Evolutionary conservation across 208 protist genomes (phyloP).

Genomic region (Vickermania ingenoplastis): DNA sequence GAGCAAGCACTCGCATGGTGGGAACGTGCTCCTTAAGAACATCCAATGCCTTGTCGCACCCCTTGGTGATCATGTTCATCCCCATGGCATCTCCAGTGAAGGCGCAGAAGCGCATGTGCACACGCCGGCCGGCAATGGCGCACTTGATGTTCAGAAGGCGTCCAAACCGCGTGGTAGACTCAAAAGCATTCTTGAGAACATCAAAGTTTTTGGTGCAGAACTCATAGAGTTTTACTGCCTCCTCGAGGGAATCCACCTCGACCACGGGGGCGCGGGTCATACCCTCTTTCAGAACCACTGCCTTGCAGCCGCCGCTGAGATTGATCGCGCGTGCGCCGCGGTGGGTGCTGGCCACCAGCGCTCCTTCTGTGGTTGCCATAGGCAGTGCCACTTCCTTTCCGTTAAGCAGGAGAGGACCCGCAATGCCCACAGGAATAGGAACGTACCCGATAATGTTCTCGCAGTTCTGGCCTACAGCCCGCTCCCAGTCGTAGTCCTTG

Average conservation of each 20-base stretch:
- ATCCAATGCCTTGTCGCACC: constrained; percentile 87
- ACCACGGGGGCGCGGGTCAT: constrained; percentile 97
- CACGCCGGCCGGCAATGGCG: constrained; percentile 80
- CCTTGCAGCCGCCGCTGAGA: constrained; percentile 82
- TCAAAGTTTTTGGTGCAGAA: constrained; percentile 91
- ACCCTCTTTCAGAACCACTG: constrained; percentile 85
- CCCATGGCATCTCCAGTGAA: constrained; percentile 98
- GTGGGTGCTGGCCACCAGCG: constrained; percentile 93
- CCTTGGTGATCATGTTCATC: constrained; percentile 99
- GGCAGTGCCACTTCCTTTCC: constrained; percentile 84
- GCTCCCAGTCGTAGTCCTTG: constrained; percentile 83
- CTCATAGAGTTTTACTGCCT: constrained; percentile 67
- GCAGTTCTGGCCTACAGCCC: constrained; percentile 90
- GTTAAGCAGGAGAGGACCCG: constrained; percentile 92
- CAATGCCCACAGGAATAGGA: constrained; percentile 93
- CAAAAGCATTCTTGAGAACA: constrained; percentile 80
- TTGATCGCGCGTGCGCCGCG: constrained; percentile 94
- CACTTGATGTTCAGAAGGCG: constrained; percentile 85
- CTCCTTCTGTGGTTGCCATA: constrained; percentile 98
- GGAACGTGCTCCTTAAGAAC: constrained; percentile 85
- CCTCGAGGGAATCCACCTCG: constrained; percentile 61
- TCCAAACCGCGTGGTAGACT: constrained; percentile 92
- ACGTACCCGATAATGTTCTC: constrained; percentile 97
- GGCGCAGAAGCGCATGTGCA: constrained; percentile 92
- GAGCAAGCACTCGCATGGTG: constrained; percentile 82